Conservation (phyloP, 805 yeast genomes). For the Priceomyces haplophilus region DNA sequence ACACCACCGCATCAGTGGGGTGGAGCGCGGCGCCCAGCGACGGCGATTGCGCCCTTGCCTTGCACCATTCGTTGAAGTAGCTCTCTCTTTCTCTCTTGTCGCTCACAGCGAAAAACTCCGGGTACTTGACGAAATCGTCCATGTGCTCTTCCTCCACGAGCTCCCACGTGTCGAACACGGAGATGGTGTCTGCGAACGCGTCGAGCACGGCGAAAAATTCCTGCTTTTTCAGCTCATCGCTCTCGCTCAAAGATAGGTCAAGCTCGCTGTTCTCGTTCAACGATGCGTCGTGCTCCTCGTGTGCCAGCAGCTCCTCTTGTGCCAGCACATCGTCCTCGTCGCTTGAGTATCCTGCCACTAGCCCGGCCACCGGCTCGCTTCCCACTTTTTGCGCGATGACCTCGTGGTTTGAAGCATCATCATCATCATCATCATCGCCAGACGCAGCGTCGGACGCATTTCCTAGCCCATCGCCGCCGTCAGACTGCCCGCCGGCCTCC, state of each 20-base stretch:
- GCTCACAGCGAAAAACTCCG: slow-evolving; percentile 27
- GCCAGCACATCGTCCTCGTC: slow-evolving; percentile 7
- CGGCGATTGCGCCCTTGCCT: slow-evolving; percentile 4
- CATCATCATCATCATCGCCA: too few species aligned
- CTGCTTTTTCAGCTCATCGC: slow-evolving; percentile 5
- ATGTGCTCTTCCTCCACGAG: slow-evolving; percentile 36
- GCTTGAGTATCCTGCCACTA: slow-evolving; percentile 9
- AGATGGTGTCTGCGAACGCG: slow-evolving; percentile 19
- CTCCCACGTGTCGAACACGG: slow-evolving; percentile 37
- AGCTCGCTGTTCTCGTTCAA: slow-evolving; percentile 4
- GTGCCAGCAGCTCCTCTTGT: slow-evolving; percentile 3
- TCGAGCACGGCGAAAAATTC: slow-evolving; percentile 28
- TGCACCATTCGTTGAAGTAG: slow-evolving; percentile 27
- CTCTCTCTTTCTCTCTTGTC: slow-evolving; percentile 17
- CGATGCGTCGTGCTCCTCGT: slow-evolving; percentile 5
- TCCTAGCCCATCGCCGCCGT: too few species aligned
- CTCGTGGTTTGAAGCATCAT: too few species aligned
- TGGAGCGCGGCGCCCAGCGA: slow-evolving; percentile 6
- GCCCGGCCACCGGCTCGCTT: background rate
- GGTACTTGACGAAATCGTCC: slow-evolving; percentile 21
- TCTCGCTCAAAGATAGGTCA: slow-evolving; percentile 9
- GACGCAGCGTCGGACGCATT: too few species aligned
- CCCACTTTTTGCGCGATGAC: too few species aligned
- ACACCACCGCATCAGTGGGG: slow-evolving; percentile 23
- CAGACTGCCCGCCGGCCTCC: slow-evolving; percentile 1